Base-by-base conservation (phyloP, 345 rosid genomes). In the Anacardium occidentale region DNA sequence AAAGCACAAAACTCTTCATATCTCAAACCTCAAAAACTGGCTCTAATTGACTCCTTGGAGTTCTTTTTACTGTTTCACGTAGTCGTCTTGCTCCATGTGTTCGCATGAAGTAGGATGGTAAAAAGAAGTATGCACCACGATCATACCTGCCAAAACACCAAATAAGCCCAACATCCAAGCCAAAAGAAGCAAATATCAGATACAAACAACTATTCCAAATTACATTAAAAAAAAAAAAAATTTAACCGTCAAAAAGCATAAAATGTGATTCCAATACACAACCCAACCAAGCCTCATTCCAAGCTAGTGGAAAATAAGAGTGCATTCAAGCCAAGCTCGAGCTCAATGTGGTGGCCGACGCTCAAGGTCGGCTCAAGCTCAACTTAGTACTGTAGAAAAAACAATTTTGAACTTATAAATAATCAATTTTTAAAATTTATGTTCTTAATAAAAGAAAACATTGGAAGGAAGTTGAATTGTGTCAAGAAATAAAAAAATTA, bases 81-180 rank as follows among this genome's bases (percentile, higher is more conserved):
- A 88, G 99, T 77, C 86, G 94, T 84, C 74, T 93, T 53, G 98
- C 89, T 78, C 97, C 97, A 81, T 93, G 99, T 15, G 86, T 93
- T 74, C 97, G 89, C 99, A 96, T 96, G 77, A 91, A 75, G 79
- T 83, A 86, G 29, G 98, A 93, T 68, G 96, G 97, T 70, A 93
- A 84, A 83, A 90, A 90, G 42, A 90, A 85, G 82, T 96, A 82
- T 61, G 94, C 97, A 62, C 98, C 99, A 78, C 69, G 84, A 78
- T 89, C 93, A 85, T 87, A 91, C 83, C 99, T 96, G 77, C 54
- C 58, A 71, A 85, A 76, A 82, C 55, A 72, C 66, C 22, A 66
- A 64, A 72, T 77, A 66, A 72, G 61, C 71, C 74, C 51, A 69
- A 69, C 48, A 66, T 68, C 63, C 67, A 53, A 60, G 25, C 22